Base-by-base conservation (phyloP, 768 basidiomycete genomes). In the Lentinula guzmanii region DNA sequence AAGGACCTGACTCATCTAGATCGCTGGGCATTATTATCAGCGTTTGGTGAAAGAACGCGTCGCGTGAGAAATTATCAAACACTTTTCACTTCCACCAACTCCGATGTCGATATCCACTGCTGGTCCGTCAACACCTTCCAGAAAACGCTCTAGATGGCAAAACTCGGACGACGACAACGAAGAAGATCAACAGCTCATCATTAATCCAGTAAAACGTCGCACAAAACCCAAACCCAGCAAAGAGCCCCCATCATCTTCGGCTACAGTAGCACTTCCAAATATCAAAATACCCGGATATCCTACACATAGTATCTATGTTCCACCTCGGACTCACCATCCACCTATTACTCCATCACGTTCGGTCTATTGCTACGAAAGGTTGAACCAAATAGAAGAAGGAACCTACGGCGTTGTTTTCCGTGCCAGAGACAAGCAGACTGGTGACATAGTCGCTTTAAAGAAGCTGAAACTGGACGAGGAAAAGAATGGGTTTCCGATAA, bases 351-450 rank as follows among this genome's bases (percentile, higher is more conserved):
- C 95, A 1, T 95, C 96, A 28, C 89, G 96, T 24, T 95, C 94
- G 4, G 96, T 98, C 1, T 96, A 94, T 74, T 86, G 83, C 66
- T 98, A 98, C 71, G 95, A 98, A 67, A 80, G 91, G 45, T 79
- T 99, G 59, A 99, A 99, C 72, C 93, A 97, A 67, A 99, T 99
- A 67, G 97, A 98, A 74, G 97, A 99, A 75, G 97, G 97, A 4
- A 94, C 93, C 0, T 99, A 99, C 66, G 97, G 97, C 16, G 87
- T 98, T 42, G 97, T 99, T 15, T 98, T 93, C 65, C 87, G 97
- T n/a, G 97, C 97, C 21, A 81, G 86, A 66, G 96, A 98, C 76
- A 96, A 93, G 71, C 84, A 93, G 70, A 94, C 95, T 0, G 93
- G 94, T 5, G 95, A 95, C 65, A 92, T 98, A 24, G 97, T 98